Evolutionary conservation across 192 early-diverging fungal species (phyloP), one percentile per base, ranked within the genome.

Genomic region (Dispira simplex): DNA sequence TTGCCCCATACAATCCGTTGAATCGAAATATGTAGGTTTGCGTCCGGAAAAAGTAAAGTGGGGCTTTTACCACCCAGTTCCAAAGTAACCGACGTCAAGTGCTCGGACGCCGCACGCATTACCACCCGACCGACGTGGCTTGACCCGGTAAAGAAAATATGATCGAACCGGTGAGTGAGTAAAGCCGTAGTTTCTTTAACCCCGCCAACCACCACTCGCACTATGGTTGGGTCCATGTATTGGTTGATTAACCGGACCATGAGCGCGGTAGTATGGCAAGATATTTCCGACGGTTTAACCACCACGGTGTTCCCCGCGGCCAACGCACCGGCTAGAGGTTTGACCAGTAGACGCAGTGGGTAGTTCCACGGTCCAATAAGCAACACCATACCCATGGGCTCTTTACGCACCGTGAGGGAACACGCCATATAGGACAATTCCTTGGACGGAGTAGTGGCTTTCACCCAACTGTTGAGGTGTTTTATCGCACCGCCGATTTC

Each of bases 1-100:
- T 96, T 98, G 63, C 81, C 85, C 79, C 83, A 92, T 65, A 80
- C 68, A 63, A 95, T 73, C 20, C 92, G 85, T 52, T 80, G 82
- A 8, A 88, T 89, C 20, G 77, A 72, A 9, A 81, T 67, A 14
- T 65, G 62, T 2, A 91, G 65, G 64, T 98, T 82, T 1, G 68
- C 66, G 71, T 90, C 77, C 64, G 79, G 66, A 74, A 89, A 67
- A 44, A 90, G 76, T 46, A 88, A 77, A 2, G 72, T 76, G 8
- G 88, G 88, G 46, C 77, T 77, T 71, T 98, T 98, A 25, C 95
- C 95, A 52, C 95, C 95, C 25, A 98, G 83, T 74, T 96, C 95
- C 46, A 98, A 80, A 46, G 90, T 84, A 8, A 92, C 87, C n/a
- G 87, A 85, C 5, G 92, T 89, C 46, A 94, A 79, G 55, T 90